phyloP scores from a whole-genome alignment of 148 eudicot genomes.

The Camellia japonica region DNA sequence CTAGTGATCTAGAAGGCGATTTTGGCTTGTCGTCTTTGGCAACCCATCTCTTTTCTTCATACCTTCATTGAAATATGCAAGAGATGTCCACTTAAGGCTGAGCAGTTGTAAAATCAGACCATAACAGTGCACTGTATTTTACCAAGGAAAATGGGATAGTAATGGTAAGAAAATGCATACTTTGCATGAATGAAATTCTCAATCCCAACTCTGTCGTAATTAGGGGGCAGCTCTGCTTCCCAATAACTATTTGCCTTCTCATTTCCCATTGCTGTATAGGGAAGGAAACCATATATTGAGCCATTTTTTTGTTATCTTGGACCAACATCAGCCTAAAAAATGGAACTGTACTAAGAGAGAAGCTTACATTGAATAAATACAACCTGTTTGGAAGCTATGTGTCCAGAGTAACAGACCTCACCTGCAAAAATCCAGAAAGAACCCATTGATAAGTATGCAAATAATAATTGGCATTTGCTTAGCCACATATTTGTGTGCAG shows the following conservation, averaged over 20 bases:
- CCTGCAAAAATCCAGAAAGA: slow-evolving; percentile 49
- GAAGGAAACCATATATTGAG: slow-evolving; percentile 14
- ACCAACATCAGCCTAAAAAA: slow-evolving; percentile 11
- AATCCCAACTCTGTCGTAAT: slow-evolving; percentile 97
- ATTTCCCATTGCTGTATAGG: slow-evolving; percentile 83
- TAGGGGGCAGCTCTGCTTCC: slow-evolving; percentile 98
- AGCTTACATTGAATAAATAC: slow-evolving; percentile 89
- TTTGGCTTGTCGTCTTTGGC: slow-evolving; percentile 52
- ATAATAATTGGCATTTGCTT: neutral
- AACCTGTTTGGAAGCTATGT: slow-evolving; percentile 99
- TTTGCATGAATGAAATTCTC: slow-evolving; percentile 99
- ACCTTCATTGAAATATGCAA: slow-evolving; percentile 38
- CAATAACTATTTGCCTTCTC: slow-evolving; percentile 83
- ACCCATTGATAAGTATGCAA: neutral
- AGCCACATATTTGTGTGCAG: neutral
- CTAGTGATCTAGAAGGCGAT: slow-evolving; percentile 56
- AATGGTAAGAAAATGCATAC: slow-evolving; percentile 40
- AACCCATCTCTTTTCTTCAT: slow-evolving; percentile 97
- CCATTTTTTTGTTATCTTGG: neutral
- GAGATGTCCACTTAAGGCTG: neutral
- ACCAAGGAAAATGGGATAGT: neutral
- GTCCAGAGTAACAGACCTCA: slow-evolving; percentile 97
- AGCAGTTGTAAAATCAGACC: neutral
- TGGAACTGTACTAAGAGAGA: slow-evolving; percentile 1
- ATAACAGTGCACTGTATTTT: neutral